A percentile compares a stretch with the other conserved stretches of the same genome.
These are phyloP conservation scores for Liquidambar formosana DNA, from an alignment of 164 flowering plant species.

Conservation along the genomic window DNA sequence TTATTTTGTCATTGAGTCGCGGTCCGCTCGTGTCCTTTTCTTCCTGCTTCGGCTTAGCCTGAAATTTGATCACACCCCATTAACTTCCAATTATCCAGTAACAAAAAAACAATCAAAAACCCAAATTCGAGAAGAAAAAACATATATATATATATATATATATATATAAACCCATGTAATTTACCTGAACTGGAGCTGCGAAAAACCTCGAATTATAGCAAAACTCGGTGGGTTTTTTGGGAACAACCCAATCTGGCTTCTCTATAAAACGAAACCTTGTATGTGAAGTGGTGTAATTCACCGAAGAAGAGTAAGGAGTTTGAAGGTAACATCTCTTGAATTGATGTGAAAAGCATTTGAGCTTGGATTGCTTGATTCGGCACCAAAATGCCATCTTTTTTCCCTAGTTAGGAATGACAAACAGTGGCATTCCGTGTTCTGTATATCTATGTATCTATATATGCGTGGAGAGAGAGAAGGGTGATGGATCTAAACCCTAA, in stretches of 20 bases:
- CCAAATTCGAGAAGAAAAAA: too few relatives aligned
- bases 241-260: constrained; percentile 17
- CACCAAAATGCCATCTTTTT: constrained; percentile 42
- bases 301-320: constrained; percentile 8
- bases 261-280: constrained; percentile 6
- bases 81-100: neutral
- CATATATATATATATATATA: too few relatives aligned
- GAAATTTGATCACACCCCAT: constrained; percentile 6
- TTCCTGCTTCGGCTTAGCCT: constrained; percentile 48
- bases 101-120: neutral
- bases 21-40: constrained; percentile 35
- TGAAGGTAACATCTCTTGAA: constrained; percentile 31
- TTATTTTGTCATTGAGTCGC: constrained; percentile 58
- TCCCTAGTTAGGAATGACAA: neutral
- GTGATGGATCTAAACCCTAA: neutral
- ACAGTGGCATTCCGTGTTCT: neutral
- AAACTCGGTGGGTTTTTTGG: constrained; percentile 18
- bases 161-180: neutral
- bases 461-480: neutral
- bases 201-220: constrained; percentile 41
- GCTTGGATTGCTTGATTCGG: constrained; percentile 32
- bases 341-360: constrained; percentile 22
- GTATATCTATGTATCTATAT: neutral
- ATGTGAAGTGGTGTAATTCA: constrained; percentile 5
- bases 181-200: constrained; percentile 69